Conservation (phyloP, 2,329 filamentous ascomycete genomes). For the Penicillium sp. region DNA sequence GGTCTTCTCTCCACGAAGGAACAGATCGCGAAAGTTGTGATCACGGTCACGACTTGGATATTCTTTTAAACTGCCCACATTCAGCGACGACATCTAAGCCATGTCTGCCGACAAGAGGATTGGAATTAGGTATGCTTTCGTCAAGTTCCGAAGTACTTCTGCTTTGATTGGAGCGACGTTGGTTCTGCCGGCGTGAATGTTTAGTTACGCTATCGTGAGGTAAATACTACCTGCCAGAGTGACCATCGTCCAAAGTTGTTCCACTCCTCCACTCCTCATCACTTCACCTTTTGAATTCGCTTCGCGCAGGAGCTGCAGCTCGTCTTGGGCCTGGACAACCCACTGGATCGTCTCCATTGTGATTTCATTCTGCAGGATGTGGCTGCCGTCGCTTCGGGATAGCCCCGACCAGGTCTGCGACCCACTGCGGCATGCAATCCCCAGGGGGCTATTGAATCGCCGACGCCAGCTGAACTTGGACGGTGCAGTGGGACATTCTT, state of each 20-base stretch:
- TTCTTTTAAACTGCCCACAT: slow-evolving; percentile 82
- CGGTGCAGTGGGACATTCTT: not conserved
- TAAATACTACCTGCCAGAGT: too few species aligned
- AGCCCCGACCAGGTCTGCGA: slow-evolving; percentile 25
- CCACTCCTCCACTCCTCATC: too few species aligned
- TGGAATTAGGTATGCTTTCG: slow-evolving; percentile 59
- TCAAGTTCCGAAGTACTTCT: too few species aligned
- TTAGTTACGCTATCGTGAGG: too few species aligned
- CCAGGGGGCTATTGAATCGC: not conserved
- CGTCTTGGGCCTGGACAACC: too few species aligned
- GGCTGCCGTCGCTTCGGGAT: slow-evolving; percentile 18
- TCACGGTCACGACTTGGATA: slow-evolving; percentile 58
- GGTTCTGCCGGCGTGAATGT: too few species aligned
- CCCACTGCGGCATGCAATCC: slow-evolving; percentile 6
- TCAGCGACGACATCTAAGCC: slow-evolving; percentile 69
- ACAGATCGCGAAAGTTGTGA: slow-evolving; percentile 28
- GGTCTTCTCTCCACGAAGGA: too few species aligned
- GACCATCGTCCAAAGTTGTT: too few species aligned
- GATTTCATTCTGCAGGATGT: slow-evolving; percentile 7
- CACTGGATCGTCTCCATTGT: too few species aligned
- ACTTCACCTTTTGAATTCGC: too few species aligned
- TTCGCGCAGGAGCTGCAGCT: too few species aligned
- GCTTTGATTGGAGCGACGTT: too few species aligned
- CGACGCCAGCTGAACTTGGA: not conserved
- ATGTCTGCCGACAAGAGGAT: slow-evolving; percentile 68